These are phyloP conservation scores for Clonostachys byssicola DNA, from an alignment of 2,329 filamentous ascomycete genomes.

Conservation along the genomic window DNA sequence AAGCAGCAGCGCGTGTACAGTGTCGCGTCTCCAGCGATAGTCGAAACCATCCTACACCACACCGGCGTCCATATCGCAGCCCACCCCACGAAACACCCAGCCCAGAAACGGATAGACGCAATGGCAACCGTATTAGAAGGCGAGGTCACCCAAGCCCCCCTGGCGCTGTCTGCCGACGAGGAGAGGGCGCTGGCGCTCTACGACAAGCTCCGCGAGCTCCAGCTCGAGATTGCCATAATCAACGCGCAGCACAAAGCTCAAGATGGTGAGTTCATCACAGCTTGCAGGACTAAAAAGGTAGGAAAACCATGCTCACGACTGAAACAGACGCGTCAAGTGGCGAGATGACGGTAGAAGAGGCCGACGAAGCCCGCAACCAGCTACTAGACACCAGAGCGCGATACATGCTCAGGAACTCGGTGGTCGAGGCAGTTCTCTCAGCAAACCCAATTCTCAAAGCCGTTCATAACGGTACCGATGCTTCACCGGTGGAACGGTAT, in stretches of 20 bases:
- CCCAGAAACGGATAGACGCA: too few relatives aligned
- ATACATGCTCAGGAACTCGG: conserved; percentile 66
- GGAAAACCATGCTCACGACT: conserved; percentile 18
- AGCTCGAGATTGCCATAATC: conserved; percentile 67
- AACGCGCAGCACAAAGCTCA: conserved; percentile 31
- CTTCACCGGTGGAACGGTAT: conserved; percentile 66
- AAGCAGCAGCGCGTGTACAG: too few relatives aligned
- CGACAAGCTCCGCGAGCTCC: conserved; percentile 66
- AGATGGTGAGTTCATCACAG: conserved; percentile 9
- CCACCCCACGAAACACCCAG: too few relatives aligned
- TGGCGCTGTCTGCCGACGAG: conserved; percentile 58
- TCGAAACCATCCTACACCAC: too few relatives aligned
- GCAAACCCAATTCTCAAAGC: conserved; percentile 75
- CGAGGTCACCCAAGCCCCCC: too few relatives aligned
- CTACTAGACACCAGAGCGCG: conserved; percentile 67
- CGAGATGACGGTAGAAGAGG: conserved; percentile 36
- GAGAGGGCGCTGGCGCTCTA: conserved; percentile 63
- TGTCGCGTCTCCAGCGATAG: too few relatives aligned
- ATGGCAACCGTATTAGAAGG: too few relatives aligned
- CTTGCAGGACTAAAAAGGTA: conserved; percentile 3
- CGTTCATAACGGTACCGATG: conserved; percentile 63
- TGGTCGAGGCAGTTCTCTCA: conserved; percentile 64
- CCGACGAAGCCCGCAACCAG: conserved; percentile 57
- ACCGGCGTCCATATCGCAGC: too few relatives aligned
- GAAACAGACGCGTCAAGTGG: not conserved